A percentile compares a stretch with the other conserved stretches of the same genome.
These are phyloP conservation scores for Hyaloscypha variabilis DNA, from an alignment of 495 filamentous ascomycete species.

Conservation along the genomic window DNA sequence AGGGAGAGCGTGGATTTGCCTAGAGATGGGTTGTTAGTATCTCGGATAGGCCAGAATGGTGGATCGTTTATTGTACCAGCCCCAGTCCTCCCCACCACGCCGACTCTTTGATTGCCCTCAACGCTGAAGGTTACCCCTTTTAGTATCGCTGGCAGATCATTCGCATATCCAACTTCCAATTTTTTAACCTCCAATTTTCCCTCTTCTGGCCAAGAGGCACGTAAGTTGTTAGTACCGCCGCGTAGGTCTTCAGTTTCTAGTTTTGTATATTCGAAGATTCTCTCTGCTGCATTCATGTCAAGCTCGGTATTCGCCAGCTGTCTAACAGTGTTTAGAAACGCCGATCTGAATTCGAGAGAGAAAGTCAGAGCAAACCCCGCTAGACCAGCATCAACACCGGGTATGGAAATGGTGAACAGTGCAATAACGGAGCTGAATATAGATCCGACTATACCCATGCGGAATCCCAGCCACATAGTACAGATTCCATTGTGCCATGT, in stretches of 20 bases:
- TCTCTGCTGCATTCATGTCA: neutral
- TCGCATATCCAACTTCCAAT: slow-evolving; percentile 39
- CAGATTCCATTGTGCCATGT: too few species aligned
- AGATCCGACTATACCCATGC: too few species aligned
- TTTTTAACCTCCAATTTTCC: slow-evolving; percentile 41
- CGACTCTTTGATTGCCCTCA: slow-evolving; percentile 39
- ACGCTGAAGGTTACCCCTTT: slow-evolving; percentile 43
- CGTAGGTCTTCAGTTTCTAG: neutral
- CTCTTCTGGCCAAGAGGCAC: slow-evolving; percentile 38
- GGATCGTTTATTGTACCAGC: too few species aligned
- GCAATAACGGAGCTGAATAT: too few species aligned
- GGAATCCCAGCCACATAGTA: too few species aligned
- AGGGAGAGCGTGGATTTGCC: slow-evolving; percentile 39
- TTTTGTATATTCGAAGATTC: neutral
- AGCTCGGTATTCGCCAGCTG: neutral
- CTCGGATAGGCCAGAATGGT: too few species aligned
- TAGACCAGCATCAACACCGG: neutral
- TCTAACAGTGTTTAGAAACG: neutral
- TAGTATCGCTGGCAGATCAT: slow-evolving; percentile 40
- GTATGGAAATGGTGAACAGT: too few species aligned
- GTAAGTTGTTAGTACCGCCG: neutral
- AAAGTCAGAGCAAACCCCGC: neutral
- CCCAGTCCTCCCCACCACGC: slow-evolving; percentile 53
- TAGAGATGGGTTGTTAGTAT: too few species aligned
- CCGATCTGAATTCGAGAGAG: neutral